Base-by-base conservation (phyloP, 768 basidiomycete species). In the Phylloporus sp. region DNA sequence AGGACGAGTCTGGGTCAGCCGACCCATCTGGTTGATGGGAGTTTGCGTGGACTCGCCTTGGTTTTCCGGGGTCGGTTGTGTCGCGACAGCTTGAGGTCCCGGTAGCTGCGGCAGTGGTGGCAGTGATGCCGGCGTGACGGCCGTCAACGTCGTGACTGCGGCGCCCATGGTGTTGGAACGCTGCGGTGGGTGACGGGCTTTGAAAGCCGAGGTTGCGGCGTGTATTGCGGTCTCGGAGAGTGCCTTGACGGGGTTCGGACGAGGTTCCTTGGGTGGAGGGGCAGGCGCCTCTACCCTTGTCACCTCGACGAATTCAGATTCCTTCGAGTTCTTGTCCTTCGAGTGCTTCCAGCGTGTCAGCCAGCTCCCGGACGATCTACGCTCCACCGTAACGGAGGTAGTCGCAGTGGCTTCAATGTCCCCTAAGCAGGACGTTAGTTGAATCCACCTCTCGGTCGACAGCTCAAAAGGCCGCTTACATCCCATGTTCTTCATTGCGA, bases 401-500 rank as follows among this genome's bases (percentile, higher is more conserved):
- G 79, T 86, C 51, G 69, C 72, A 42, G 71, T 61, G 5, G 67
- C 52, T 49, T 88, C 86, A 34, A 89, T 81, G 14, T 78, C 73
- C 86, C 86, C 86, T 89, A 51, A 27, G 42, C 26, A 35, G 34
- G 11, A 20, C 11, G 35, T 52, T 14, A 54, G 45, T 29, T 15
- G 4, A 15, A 13, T 20, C 31, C 29, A 13, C 36, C 41, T 51
- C 42, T 31, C n/a, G 21, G 23, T 18, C 15, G 10, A 37, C 28
- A 15, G 35, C 36, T 26, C 13, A 38, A 50, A n/a, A 49, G 33
- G 24, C 24, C 32, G 75, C 87, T 63, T 57, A 89, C 87, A 89
- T 36, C 86, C 84, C 84, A 90, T 85, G 63, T 80, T 89, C 48
- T 74, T 69, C 79, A 90, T 82, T 4, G 86, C 87, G 43, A 84